Conservation (phyloP, 2,329 filamentous ascomycete species). For the Alternaria ethzedia region DNA sequence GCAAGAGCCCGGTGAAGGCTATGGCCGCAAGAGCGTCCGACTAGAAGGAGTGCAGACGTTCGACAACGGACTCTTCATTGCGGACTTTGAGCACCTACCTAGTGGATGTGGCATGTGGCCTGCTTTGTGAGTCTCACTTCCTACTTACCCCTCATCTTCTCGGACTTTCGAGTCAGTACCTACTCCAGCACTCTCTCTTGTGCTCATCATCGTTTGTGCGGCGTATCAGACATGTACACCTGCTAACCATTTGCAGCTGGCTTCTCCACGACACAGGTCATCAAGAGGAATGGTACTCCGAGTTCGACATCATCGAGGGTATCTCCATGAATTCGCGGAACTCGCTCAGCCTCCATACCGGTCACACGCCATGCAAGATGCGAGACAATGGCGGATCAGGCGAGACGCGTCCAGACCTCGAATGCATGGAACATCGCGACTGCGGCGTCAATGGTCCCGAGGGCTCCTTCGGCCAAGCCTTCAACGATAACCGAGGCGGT, state of each 20-base stretch:
- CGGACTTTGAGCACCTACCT: conserved; percentile 39
- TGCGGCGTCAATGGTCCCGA: conserved; percentile 17
- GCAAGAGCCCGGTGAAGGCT: not conserved
- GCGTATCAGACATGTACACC: not conserved
- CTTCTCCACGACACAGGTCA: conserved; percentile 50
- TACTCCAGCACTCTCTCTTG: not conserved
- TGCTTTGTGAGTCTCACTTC: conserved; percentile 29
- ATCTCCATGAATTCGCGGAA: conserved; percentile 38
- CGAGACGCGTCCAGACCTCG: not conserved
- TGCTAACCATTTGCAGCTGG: conserved; percentile 19
- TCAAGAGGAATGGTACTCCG: conserved; percentile 52
- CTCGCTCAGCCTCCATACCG: conserved; percentile 28
- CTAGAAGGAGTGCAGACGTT: conserved; percentile 27
- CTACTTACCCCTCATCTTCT: not conserved
- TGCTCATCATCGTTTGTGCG: not conserved
- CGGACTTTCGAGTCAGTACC: no score
- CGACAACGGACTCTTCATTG: conserved; percentile 34
- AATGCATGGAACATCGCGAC: conserved; percentile 7
- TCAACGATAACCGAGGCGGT: conserved; percentile 51
- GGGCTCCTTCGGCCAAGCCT: conserved; percentile 22
- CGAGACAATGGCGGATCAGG: conserved; percentile 2
- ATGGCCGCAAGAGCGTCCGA: conserved; percentile 33
- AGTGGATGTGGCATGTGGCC: conserved; percentile 40
- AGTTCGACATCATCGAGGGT: conserved; percentile 54
- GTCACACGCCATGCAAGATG: conserved; percentile 5